Conservation (phyloP, 768 basidiomycete species). For the Mycena amicta region DNA sequence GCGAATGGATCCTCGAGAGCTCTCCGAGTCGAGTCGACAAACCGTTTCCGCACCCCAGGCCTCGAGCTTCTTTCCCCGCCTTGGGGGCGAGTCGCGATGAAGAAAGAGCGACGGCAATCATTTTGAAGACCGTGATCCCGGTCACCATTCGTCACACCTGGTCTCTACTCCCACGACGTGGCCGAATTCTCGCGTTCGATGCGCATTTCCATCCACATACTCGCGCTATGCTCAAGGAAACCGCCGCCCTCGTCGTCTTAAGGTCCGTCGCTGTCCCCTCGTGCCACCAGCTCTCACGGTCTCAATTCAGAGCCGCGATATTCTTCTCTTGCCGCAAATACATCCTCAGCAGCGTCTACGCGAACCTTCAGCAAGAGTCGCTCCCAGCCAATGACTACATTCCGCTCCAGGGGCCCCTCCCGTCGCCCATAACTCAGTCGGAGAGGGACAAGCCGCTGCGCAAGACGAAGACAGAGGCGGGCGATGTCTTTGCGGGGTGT, state of each 20-base stretch:
- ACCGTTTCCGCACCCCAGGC: no score
- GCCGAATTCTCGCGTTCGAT: no score
- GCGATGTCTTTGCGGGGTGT: slow-evolving; percentile 64
- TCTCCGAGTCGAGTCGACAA: no score
- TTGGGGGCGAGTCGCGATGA: no score
- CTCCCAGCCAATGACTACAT: slow-evolving; percentile 23
- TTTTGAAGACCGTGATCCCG: no score
- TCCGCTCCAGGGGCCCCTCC: slow-evolving; percentile 22
- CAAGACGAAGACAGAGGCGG: slow-evolving; percentile 25
- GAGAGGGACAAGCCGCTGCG: slow-evolving; percentile 10
- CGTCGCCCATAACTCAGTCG: slow-evolving; percentile 26
- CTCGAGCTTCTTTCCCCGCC: no score
- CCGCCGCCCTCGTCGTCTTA: not conserved
- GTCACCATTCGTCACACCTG: no score
- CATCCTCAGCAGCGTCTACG: slow-evolving; percentile 59
- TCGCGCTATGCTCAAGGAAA: slow-evolving; percentile 3
- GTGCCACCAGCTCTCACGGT: not conserved
- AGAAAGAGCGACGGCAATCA: no score
- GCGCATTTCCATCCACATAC: not conserved
- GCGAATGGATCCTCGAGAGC: no score
- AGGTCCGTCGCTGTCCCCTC: not conserved
- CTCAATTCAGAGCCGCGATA: slow-evolving; percentile 42
- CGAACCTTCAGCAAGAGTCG: slow-evolving; percentile 46
- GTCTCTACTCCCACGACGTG: no score
- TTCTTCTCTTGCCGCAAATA: slow-evolving; percentile 64